Evolutionary conservation across 2,329 filamentous ascomycete species (phyloP).

Genomic region (Epichloe sylvatica): DNA sequence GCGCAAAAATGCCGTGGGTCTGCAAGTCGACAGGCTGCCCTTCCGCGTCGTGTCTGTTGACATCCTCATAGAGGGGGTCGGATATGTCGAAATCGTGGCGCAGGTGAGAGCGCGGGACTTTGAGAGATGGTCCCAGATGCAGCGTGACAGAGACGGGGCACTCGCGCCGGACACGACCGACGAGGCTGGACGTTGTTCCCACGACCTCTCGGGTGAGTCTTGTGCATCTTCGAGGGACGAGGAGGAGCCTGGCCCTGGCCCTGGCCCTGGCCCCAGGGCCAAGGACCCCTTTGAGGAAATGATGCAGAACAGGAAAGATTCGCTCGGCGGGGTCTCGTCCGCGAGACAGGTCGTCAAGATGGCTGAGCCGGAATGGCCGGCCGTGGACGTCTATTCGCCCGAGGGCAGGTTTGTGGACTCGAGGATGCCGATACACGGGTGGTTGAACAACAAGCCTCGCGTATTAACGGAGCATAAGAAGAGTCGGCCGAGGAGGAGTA

Average conservation of each 20-base stretch:
- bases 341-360: background rate
- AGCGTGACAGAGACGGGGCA: conserved; percentile 11
- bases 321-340: background rate
- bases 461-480: conserved; percentile 34
- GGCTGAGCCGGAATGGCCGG: conserved; percentile 40
- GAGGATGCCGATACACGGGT: conserved; percentile 57
- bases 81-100: conserved; percentile 79
- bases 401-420: conserved; percentile 64
- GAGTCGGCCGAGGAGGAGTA: conserved; percentile 51
- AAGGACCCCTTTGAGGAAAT: conserved; percentile 15
- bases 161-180: conserved; percentile 7
- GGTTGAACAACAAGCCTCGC: conserved; percentile 45
- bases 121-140: conserved; percentile 8
- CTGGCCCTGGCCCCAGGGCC: background rate
- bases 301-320: conserved; percentile 13
- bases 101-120: conserved; percentile 54
- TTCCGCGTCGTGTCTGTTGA: conserved; percentile 72
- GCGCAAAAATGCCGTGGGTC: conserved; percentile 43
- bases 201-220: background rate
- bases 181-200: conserved; percentile 1
- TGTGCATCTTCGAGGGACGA: background rate
- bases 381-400: conserved; percentile 74
- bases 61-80: conserved; percentile 79
- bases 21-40: conserved; percentile 55
- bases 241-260: background rate